Evolutionary conservation across 495 filamentous ascomycete species (phyloP), one percentile per base, ranked within the genome.

Genomic region (Chaetomidium leptoderma): DNA sequence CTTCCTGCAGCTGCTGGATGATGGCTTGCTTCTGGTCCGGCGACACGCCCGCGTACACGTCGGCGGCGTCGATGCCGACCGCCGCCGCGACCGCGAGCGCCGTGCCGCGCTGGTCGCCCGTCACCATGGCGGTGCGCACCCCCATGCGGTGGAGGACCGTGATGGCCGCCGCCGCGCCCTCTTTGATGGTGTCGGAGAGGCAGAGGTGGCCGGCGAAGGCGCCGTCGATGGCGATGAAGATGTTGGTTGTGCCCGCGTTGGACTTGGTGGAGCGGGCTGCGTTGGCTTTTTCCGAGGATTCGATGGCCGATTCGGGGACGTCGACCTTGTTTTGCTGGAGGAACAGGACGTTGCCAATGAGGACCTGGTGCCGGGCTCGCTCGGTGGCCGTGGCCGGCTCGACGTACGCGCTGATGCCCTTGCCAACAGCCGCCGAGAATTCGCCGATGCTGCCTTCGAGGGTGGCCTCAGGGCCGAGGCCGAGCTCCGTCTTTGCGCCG

Each of bases 21-120:
- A 97, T 95, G 26, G 77, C 74, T 59, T 91, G 90, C 60, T 99
- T 99, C 62, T 93, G 85, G 40, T 88, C 86, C 1, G 93, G 93
- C 7, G 89, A 88, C 32, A 91, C 87, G 16, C 86, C 86, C 35
- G 93, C 90, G 67, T 86, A 85, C 29, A 97, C 86, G 61, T 90
- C 79, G 13, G 83, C 78, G 1, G 74, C 65, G 0, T 87, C 75
- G 60, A 99, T 97, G 45, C 91, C 91, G 46, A 97, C 89, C 5
- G 86, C 81, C 6, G 81, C 73, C 6, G 93, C 95, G 47, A 97
- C 90, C 35, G 89, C 84, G 1, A 87, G 66, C 6, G 93, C 93
- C 3, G 93, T 88, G 24, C 88, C 79, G 26, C 79, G 79, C 39
- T 95, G 90, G 70, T 99, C 93, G 49, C 93, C 93, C 0, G 93